These are phyloP conservation scores for Tubosaeta sp. DNA, from an alignment of 768 basidiomycete genomes.

Conservation along the genomic window DNA sequence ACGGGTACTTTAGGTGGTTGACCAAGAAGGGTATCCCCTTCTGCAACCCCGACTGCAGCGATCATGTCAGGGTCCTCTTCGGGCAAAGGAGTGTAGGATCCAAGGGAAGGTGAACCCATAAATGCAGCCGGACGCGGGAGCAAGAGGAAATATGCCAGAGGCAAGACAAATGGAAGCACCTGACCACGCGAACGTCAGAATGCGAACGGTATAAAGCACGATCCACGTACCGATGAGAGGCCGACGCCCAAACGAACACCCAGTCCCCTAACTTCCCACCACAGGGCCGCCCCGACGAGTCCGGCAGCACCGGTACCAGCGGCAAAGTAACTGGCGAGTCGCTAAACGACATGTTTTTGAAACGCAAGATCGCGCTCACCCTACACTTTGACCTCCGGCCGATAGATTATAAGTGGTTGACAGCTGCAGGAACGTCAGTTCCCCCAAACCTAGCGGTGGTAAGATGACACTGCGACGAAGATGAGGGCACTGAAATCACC, in stretches of 20 bases:
- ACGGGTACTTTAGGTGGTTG: conserved; percentile 40
- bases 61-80: conserved; percentile 24
- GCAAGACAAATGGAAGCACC: conserved; percentile 81
- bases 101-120: conserved; percentile 34
- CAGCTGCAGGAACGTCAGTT: conserved; percentile 92
- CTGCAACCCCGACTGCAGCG: conserved; percentile 20
- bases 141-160: conserved; percentile 70
- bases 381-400: conserved; percentile 75
- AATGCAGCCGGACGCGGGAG: conserved; percentile 62
- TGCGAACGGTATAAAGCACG: not conserved
- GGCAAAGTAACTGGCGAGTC: conserved; percentile 71
- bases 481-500: conserved; percentile 39
- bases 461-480: not conserved
- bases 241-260: conserved; percentile 85
- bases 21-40: conserved; percentile 26
- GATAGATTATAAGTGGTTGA: conserved; percentile 76
- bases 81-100: conserved; percentile 37
- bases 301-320: conserved; percentile 95
- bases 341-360: not conserved
- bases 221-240: conserved; percentile 62
- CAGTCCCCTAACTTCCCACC: conserved; percentile 88
- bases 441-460: conserved; percentile 70
- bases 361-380: conserved; percentile 40
- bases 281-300: conserved; percentile 84
- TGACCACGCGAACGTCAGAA: conserved; percentile 26